Base-by-base conservation (phyloP, 116 monocot genomes). In the Phalaenopsis hybrid region DNA sequence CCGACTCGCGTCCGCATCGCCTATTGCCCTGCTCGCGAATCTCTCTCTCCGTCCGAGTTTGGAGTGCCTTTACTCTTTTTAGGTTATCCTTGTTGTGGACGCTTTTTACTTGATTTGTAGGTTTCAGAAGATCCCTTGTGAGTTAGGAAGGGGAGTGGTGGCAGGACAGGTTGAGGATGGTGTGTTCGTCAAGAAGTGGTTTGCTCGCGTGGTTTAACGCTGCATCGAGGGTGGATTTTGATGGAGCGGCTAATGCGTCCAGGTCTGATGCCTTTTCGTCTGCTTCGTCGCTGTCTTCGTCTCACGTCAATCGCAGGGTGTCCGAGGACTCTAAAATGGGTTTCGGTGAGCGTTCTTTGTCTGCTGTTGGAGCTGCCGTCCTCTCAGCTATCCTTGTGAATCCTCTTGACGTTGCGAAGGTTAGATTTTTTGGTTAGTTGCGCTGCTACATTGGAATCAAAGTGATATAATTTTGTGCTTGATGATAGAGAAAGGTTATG, bases 331-430 rank as follows among this genome's bases (percentile, higher is more conserved):
- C 77, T 48, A 2, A 44, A 31, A 85, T 89, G 94, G 86, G 91
- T 43, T 90, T 93, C 70, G 90, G 80, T 21, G 97, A 93, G 86
- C 79, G 94, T 33, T 74, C 97, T 15, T 41, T 97, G 8, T 93
- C 97, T 0, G 97, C 97, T 6, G 92, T 89, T 5, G 94, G 94
- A 25, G 94, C 97, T n/a, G 92, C 97, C 28, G 83, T 97, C 44
- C 81, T 97, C 34, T 94, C 94, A 10, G 97, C 97, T 8, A 83
- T 97, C 52, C 79, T 97, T 48, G 91, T 94, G 46, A 97, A 97
- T 28, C 97, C 94, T 13, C 92, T 97, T 23, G 97, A 97, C 70
- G 94, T 97, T 57, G 94, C 87, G 13, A 97, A 97, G 97, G 97
- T 92, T 11, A 31, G 31, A 10, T 75, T 44, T 41, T 48, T 17